Evolutionary conservation across 495 filamentous ascomycete species (phyloP), one percentile per base, ranked within the genome.

Genomic region (Talaromyces adpressus): DNA sequence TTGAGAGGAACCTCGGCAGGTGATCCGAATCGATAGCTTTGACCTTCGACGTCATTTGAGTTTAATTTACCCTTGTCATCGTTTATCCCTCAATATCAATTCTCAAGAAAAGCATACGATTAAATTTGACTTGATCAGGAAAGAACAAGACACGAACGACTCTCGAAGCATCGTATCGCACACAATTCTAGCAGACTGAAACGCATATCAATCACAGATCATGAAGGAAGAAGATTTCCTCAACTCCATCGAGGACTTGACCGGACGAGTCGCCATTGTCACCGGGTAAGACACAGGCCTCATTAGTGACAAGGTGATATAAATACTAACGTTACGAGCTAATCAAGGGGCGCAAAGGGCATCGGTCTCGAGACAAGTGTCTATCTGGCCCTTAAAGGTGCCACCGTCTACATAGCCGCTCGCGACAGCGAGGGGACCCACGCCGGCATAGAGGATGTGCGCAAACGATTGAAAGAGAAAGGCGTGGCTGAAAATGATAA

Each of bases 281-380:
- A 70, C 68, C 12, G 68, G 68, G 65, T 67, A 59, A 47, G 23
- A 3, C 39, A 25, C 16, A 16, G 14, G 11, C 1, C 29, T 9
- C 16, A 12, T 39, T 41, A 25, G n/a, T 9, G 30, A 39, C 9
- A 14, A 6, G 23, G n/a, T 16, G 5, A 14, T 9, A 14, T 2
- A 29, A 56, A 12, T 23, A 32, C 57, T 65, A 62, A 41, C 57
- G 20, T 39, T 18, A 2, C 16, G 23, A 6, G 18, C 14, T 62
- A 14, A 22, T 23, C 2, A 27, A 68, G 67, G 27, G 69, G 65
- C 11, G 65, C 66, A 57, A 67, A 65, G 23, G 65, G 64, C 2
- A 70, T 71, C 41, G 69, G 69, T 27, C 61, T 71, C 6, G 52
- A 70, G 23, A 68, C 68, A 39, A 68, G 52, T 2, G 30, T 64